A percentile compares a stretch with the other conserved stretches of the same genome.
These are phyloP conservation scores for Clathrospora elynae DNA, from an alignment of 2,329 filamentous ascomycete genomes.

Conservation along the genomic window DNA sequence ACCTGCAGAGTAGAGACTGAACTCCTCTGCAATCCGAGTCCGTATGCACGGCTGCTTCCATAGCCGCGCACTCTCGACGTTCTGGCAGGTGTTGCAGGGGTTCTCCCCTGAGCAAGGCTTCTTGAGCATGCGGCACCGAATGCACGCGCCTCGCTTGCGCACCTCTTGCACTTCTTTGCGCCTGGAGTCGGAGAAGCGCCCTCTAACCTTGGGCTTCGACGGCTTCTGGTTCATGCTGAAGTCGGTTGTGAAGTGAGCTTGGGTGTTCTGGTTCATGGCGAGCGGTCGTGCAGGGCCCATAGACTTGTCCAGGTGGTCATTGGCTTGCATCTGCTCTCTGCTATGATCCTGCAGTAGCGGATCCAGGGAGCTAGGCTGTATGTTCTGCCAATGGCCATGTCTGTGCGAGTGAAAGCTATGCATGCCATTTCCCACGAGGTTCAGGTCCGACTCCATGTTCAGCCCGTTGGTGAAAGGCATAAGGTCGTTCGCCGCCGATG, in stretches of 20 bases:
- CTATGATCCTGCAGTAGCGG: conserved; percentile 44
- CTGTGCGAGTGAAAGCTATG: conserved; percentile 37
- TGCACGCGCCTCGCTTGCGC: conserved; percentile 64
- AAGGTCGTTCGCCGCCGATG: conserved; percentile 49
- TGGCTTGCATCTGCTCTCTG: conserved; percentile 33
- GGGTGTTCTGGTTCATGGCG: conserved; percentile 45
- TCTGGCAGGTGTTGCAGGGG: conserved; percentile 63
- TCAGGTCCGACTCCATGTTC: conserved; percentile 46
- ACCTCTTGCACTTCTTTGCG: conserved; percentile 65
- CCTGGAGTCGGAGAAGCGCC: conserved; percentile 61
- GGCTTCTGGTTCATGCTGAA: conserved; percentile 50
- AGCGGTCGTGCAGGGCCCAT: conserved; percentile 44
- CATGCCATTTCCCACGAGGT: conserved; percentile 31
- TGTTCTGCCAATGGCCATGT: conserved; percentile 39
- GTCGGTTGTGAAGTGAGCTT: conserved; percentile 47
- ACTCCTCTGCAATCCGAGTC: conserved; percentile 63
- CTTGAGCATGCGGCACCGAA: conserved; percentile 68
- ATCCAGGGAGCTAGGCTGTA: conserved; percentile 40
- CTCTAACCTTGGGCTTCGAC: conserved; percentile 56
- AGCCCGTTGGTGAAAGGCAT: conserved; percentile 44
- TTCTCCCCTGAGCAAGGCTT: conserved; percentile 66
- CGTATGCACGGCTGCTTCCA: conserved; percentile 66
- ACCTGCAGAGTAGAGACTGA: conserved; percentile 61
- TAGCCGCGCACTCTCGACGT: conserved; percentile 64
- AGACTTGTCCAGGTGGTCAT: conserved; percentile 29